phyloP scores from a whole-genome alignment of 1,284 basidiomycete species.

The Agaricales sp. region DNA sequence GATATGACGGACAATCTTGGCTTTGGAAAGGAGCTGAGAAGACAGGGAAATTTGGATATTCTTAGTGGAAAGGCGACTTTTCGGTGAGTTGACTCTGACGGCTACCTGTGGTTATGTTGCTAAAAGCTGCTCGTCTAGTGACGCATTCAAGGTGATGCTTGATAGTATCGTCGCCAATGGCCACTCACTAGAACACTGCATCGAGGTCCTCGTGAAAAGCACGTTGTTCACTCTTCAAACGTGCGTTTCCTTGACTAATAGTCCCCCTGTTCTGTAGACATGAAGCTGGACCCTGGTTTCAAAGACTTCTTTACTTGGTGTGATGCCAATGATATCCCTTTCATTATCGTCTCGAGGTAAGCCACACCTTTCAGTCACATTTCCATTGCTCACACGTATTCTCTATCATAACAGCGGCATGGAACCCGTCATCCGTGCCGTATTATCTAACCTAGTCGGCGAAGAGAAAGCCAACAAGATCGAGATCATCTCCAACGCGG shows the following conservation, averaged over 20 bases:
- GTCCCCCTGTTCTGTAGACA: constrained; percentile 36
- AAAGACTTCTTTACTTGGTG: constrained; percentile 79
- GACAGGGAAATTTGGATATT: constrained; percentile 64
- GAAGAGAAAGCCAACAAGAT: constrained; percentile 66
- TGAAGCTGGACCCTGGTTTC: constrained; percentile 83
- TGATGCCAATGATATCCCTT: constrained; percentile 65
- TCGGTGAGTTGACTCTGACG: constrained; percentile 35
- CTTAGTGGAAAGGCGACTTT: constrained; percentile 60
- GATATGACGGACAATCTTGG: constrained; percentile 74
- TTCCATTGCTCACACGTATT: neutral
- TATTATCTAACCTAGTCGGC: constrained; percentile 72
- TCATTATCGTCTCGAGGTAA: constrained; percentile 88
- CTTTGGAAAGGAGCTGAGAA: constrained; percentile 56
- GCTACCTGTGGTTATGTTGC: neutral
- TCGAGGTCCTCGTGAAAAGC: constrained; percentile 47
- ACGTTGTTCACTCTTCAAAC: constrained; percentile 12
- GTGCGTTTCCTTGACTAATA: constrained; percentile 10
- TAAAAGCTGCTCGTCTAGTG: constrained; percentile 29
- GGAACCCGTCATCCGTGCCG: constrained; percentile 84
- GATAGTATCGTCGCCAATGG: constrained; percentile 58
- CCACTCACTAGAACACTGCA: constrained; percentile 73
- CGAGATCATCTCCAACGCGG: constrained; percentile 87
- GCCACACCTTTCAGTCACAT: constrained; percentile 12
- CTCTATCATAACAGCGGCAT: constrained; percentile 78
- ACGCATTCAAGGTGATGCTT: constrained; percentile 75